Conservation (phyloP, 768 basidiomycete species). For the Erythrobasidium yunnanense region DNA sequence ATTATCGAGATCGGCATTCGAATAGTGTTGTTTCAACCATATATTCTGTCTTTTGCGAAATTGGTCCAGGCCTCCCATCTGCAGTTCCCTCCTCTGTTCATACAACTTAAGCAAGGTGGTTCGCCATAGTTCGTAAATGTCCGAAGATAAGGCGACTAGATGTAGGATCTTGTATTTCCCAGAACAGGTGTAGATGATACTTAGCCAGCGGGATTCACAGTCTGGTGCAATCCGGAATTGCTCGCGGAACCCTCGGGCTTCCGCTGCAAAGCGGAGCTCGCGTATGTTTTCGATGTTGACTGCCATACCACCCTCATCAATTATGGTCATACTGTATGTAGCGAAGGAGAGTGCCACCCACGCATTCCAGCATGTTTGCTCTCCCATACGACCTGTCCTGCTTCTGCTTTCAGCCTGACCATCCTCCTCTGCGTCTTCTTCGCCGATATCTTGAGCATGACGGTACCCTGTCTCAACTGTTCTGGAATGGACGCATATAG, state of each 20-base stretch:
- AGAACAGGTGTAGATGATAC: constrained; percentile 22
- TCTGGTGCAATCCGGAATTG: constrained; percentile 21
- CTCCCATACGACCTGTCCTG: constrained; percentile 28
- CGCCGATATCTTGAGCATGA: constrained; percentile 28
- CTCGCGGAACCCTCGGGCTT: constrained; percentile 22
- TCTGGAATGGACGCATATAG: constrained; percentile 16
- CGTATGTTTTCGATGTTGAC: constrained; percentile 24
- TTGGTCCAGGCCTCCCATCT: constrained; percentile 25
- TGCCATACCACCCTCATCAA: too few relatives aligned
- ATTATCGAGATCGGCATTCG: constrained; percentile 19
- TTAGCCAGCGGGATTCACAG: constrained; percentile 25
- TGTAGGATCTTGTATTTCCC: constrained; percentile 29
- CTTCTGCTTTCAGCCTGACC: constrained; percentile 26
- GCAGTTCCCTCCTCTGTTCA: constrained; percentile 19
- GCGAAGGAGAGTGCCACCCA: not conserved
- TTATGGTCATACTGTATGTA: not conserved
- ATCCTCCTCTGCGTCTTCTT: constrained; percentile 16
- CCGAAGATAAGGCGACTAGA: constrained; percentile 15
- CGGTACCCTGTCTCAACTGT: not conserved
- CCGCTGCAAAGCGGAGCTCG: constrained; percentile 27
- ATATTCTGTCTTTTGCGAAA: constrained; percentile 9
- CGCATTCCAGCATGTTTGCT: constrained; percentile 25
- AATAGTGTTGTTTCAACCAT: constrained; percentile 28
- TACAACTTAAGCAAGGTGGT: constrained; percentile 14
- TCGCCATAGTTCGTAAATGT: constrained; percentile 21